Evolutionary conservation across 306 rosid genomes (phyloP).

Genomic region (Albizia julibrissin): DNA sequence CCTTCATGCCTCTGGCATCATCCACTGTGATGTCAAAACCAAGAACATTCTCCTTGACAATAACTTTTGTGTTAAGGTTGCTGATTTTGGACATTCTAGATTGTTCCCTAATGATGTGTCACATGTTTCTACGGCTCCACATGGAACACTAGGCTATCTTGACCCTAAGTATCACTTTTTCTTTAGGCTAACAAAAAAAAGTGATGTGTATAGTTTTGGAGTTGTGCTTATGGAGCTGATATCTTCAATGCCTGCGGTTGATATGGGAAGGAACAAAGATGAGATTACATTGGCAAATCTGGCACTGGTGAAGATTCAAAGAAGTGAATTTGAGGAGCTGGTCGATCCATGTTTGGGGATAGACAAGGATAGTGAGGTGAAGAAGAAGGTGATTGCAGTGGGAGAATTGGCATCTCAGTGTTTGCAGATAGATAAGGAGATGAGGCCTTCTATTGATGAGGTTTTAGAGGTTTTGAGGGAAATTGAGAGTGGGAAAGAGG

Average conservation of each 20-base stretch:
- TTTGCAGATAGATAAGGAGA: slow-evolving; percentile 34
- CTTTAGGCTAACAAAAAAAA: not conserved
- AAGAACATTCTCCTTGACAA: slow-evolving; percentile 66
- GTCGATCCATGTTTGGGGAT: slow-evolving; percentile 38
- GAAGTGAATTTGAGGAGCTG: slow-evolving; percentile 8
- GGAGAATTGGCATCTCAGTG: slow-evolving; percentile 40
- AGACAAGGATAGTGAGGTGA: slow-evolving; percentile 15
- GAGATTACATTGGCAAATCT: slow-evolving; percentile 20
- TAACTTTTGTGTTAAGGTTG: slow-evolving; percentile 61
- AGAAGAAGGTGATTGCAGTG: slow-evolving; percentile 21
- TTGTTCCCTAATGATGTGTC: slow-evolving; percentile 58
- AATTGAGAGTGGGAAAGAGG: slow-evolving; percentile 14
- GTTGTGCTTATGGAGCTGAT: not conserved
- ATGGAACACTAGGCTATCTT: slow-evolving; percentile 40
- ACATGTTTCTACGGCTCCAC: slow-evolving; percentile 77
- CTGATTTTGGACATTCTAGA: slow-evolving; percentile 70
- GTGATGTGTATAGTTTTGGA: not conserved
- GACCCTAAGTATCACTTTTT: not conserved
- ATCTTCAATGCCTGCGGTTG: not conserved
- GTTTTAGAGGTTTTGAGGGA: slow-evolving; percentile 32
- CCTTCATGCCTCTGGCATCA: slow-evolving; percentile 69
- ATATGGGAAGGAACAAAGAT: not conserved
- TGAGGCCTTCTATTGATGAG: slow-evolving; percentile 43
- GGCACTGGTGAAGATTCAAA: slow-evolving; percentile 32
- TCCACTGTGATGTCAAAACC: slow-evolving; percentile 76